Base-by-base conservation (phyloP, 495 filamentous ascomycete species). In the Diplogelasinospora grovesii region DNA sequence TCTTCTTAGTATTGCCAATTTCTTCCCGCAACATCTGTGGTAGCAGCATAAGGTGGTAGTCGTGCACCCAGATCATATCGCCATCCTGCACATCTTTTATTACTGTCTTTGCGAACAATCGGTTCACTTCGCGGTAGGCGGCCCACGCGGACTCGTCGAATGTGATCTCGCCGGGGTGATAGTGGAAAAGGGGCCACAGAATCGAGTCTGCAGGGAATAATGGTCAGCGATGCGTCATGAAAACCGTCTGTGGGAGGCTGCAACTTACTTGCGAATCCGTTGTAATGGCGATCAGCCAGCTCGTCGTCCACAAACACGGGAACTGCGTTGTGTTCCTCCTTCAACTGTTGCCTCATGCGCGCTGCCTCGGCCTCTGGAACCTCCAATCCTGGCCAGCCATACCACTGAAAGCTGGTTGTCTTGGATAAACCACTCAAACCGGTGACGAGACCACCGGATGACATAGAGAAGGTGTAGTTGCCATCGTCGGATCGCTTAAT, bases 101-200 rank as follows among this genome's bases (percentile, higher is more conserved):
- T 39, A 97, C 74, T 0, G 75, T 70, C 60, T 86, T 82, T 15
- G 90, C 90, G 50, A 97, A 97, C 11, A 88, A 59, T 30, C 78
- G 75, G 52, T 95, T 97, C 14, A 89, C 89, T 45, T 87, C 79
- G 35, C 72, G 70, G 69, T 97, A 97, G 26, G 88, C 87, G 15
- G 78, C 66, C 89, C 90, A 95, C 3, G 85, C 77, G 6, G 73
- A 78, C 58, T 95, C 88, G 54, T 92, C 80, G 60, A 94, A 95
- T 24, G 76, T 83, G 37, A 95, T 87, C 67, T 96, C 90, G 35
- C 86, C 88, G 9, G 88, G 85, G 55, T 95, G 89, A 62, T 95
- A 97, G 68, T 95, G 90, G 56, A 97, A 88, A 9, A 94, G 78
- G 3, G 90, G 90, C 90, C 90, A 97, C 22, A 95, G 77, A 49